Percentiles rank a stretch among this genome's conserved stretches.
Evolutionary conservation across 305 asterid genomes (phyloP).

Genomic region (Rubia balearica): DNA sequence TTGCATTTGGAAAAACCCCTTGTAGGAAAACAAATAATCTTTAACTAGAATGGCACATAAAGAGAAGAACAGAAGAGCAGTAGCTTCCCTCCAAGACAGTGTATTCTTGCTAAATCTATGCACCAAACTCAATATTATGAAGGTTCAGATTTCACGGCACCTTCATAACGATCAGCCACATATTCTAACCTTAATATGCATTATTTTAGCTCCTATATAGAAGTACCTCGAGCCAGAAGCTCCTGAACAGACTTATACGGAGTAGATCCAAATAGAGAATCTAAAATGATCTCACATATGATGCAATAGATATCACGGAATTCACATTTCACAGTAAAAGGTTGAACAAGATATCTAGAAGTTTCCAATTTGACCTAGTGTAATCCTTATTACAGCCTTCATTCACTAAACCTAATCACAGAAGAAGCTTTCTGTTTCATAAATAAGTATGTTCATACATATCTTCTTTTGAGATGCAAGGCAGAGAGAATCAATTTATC

Average conservation of each 20-base stretch:
- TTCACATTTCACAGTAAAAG: not conserved
- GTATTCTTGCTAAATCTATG: not conserved
- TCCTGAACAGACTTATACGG: not conserved
- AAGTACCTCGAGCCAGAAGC: not conserved
- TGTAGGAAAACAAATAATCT: not conserved
- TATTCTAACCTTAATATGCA: not conserved
- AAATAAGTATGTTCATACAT: not conserved
- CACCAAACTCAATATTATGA: not conserved
- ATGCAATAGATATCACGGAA: not conserved
- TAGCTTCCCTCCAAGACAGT: not conserved
- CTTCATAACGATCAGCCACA: not conserved
- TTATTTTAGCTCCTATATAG: not conserved
- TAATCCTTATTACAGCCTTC: not conserved
- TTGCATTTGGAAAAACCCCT: not conserved
- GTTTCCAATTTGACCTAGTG: not conserved
- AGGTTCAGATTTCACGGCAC: not conserved
- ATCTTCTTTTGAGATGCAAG: not conserved
- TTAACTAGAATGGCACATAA: not conserved
- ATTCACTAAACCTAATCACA: not conserved
- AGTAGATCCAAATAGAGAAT: not conserved
- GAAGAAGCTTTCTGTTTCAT: not conserved
- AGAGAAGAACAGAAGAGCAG: not conserved
- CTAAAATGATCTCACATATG: not conserved
- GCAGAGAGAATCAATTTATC: constrained; percentile 3
- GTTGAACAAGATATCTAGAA: not conserved